Percentiles rank a stretch among this genome's conserved stretches.
Conservation (phyloP, 2,329 filamentous ascomycete species). For the Sclerotinia spermophila region DNA sequence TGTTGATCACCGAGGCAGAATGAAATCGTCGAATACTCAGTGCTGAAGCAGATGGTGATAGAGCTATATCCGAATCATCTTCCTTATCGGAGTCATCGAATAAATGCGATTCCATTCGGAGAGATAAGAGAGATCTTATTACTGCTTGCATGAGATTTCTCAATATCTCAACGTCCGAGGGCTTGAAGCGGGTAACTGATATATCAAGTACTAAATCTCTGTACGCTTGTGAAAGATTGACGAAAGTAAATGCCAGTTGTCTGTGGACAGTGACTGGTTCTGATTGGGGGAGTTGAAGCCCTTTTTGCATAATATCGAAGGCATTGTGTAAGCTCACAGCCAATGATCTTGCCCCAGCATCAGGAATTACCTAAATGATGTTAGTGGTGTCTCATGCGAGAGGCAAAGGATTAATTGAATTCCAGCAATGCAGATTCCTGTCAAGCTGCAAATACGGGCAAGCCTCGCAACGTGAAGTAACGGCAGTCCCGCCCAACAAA, state of each 20-base stretch:
- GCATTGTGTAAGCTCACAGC: conserved; percentile 47
- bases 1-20: conserved; percentile 35
- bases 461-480: neutral
- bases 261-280: conserved; percentile 41
- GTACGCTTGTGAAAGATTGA: conserved; percentile 53
- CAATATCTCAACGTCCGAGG: conserved; percentile 47
- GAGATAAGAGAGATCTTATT: conserved; percentile 50
- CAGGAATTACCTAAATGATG: conserved; percentile 43
- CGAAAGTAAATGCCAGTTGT: conserved; percentile 49
- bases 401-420: neutral
- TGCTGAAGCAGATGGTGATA: conserved; percentile 1
- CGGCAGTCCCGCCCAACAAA: neutral
- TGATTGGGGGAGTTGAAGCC: conserved; percentile 40
- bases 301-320: conserved; percentile 45
- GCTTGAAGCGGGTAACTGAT: conserved; percentile 51
- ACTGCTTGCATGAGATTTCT: conserved; percentile 55
- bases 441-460: neutral
- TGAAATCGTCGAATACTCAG: conserved; percentile 14
- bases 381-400: neutral
- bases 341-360: conserved; percentile 52
- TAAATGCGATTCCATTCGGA: conserved; percentile 48
- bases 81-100: conserved; percentile 39
- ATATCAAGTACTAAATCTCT: conserved; percentile 55
- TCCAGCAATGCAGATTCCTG: too few relatives aligned
- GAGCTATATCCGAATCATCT: conserved; percentile 5